Base-by-base conservation (phyloP, 352 stramenopile genomes). In the Phytophthora pseudosyringae region DNA sequence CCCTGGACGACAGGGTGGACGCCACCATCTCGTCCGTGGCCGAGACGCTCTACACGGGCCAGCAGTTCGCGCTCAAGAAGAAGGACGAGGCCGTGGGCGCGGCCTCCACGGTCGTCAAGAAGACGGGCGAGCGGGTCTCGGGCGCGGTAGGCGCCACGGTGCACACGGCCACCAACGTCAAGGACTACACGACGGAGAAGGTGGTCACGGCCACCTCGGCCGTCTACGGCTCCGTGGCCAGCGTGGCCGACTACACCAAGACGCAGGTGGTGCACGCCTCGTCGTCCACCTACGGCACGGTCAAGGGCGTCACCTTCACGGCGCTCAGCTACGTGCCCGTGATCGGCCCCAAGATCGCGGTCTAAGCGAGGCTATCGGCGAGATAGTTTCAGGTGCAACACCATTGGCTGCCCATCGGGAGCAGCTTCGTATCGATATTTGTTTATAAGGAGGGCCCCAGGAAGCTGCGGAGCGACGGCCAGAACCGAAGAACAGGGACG, bases 1-100 rank as follows among this genome's bases (percentile, higher is more conserved):
- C 74, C n/a, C 56, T 90, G 21, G 84, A 93, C 68, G 75, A 86
- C 53, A 87, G 78, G 59, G 81, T 93, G 38, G 84, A 93, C 36
- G 59, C 73, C 39, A 79, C 71, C 12, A 82, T 93, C 36, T 80
- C 71, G 35, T 67, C 68, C 1, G 73, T 88, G 35, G 54, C 79
- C 5, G 81, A 80, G 21, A 82, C 76, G 64, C 58, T 93, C 10
- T 76, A 87, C 43, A 68, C 72, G 31, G 75, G 80, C 60, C 82
- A 93, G 65, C 77, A 87, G 60, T 86, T 73, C 58, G 76, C 83
- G 9, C 57, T 93, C 0, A 72, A 86, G 66, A 90, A 80, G 67
- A 93, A 93, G 78, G 72, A 93, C 54, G 64, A 64, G 10, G 81
- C 71, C 3, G 72, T 90, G 7, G 61, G 41, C 12, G 74, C 64